Conservation (phyloP, 1,284 basidiomycete species). For the Naganishia albida region DNA sequence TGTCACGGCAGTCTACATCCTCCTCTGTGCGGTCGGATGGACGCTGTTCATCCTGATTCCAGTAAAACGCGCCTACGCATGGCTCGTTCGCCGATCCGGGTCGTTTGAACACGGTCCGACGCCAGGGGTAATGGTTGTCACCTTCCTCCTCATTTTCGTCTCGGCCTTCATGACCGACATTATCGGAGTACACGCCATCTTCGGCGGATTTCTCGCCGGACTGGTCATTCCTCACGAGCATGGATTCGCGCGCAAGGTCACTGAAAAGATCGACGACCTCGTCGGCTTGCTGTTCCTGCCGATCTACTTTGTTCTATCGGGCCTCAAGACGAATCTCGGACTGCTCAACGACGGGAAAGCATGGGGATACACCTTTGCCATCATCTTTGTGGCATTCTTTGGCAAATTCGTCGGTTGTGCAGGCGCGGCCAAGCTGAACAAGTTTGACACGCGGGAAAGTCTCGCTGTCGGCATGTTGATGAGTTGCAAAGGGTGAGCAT, state of each 20-base stretch:
- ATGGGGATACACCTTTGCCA: conserved; percentile 84
- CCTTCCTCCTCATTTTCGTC: conserved; percentile 71
- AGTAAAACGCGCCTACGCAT: conserved; percentile 63
- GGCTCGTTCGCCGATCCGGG: conserved; percentile 75
- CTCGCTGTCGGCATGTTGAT: conserved; percentile 86
- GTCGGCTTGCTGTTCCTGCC: conserved; percentile 69
- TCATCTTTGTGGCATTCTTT: conserved; percentile 75
- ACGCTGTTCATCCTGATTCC: conserved; percentile 75
- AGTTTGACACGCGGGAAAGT: conserved; percentile 75
- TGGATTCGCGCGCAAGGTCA: conserved; percentile 74
- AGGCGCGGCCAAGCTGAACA: conserved; percentile 63
- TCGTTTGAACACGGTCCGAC: conserved; percentile 74
- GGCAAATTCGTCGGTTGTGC: conserved; percentile 75
- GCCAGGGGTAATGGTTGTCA: conserved; percentile 72
- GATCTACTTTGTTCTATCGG: conserved; percentile 80
- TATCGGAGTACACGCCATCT: conserved; percentile 81
- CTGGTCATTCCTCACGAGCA: conserved; percentile 85
- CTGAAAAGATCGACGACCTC: conserved; percentile 77
- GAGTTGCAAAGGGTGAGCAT: conserved; percentile 77
- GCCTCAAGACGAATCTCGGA: conserved; percentile 79
- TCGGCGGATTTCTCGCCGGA: conserved; percentile 79
- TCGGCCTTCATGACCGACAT: conserved; percentile 87
- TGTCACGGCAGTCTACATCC: conserved; percentile 74
- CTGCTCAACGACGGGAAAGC: conserved; percentile 68
- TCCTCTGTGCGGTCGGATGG: conserved; percentile 81